Evolutionary conservation across 306 rosid genomes (phyloP).

Genomic region (Nissolia schottii): DNA sequence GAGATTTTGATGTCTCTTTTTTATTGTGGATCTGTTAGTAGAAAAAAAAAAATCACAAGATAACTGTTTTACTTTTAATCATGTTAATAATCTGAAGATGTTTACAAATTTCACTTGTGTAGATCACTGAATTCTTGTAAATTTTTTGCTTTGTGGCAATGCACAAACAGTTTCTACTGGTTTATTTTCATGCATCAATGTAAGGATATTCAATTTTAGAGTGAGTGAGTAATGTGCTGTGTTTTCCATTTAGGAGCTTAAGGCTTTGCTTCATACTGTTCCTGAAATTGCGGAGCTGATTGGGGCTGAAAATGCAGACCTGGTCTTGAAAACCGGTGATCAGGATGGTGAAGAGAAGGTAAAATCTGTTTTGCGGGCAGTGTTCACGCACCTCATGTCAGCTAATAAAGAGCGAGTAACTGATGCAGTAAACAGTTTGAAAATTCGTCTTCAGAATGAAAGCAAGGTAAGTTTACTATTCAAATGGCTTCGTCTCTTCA

Average conservation of each 20-base stretch:
- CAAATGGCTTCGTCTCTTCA: not conserved
- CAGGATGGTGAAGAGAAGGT: conserved; percentile 49
- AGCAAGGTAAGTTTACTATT: conserved; percentile 48
- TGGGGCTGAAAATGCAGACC: conserved; percentile 53
- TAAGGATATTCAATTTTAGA: conserved; percentile 4
- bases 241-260: conserved; percentile 69
- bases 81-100: not conserved
- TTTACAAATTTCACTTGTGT: not conserved
- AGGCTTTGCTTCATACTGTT: conserved; percentile 57
- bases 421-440: conserved; percentile 49
- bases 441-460: conserved; percentile 56
- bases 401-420: conserved; percentile 54
- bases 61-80: not conserved
- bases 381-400: conserved; percentile 81
- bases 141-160: conserved; percentile 7
- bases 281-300: conserved; percentile 77
- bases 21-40: not conserved
- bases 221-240: conserved; percentile 8
- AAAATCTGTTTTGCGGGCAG: conserved; percentile 50
- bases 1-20: conserved; percentile 1
- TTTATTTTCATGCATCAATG: not conserved
- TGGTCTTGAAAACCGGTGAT: conserved; percentile 40
- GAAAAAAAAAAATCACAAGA: too few relatives aligned
- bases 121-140: not conserved
- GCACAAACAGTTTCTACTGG: not conserved